Conservation (phyloP, 495 filamentous ascomycete genomes). For the Penicillium taxi region DNA sequence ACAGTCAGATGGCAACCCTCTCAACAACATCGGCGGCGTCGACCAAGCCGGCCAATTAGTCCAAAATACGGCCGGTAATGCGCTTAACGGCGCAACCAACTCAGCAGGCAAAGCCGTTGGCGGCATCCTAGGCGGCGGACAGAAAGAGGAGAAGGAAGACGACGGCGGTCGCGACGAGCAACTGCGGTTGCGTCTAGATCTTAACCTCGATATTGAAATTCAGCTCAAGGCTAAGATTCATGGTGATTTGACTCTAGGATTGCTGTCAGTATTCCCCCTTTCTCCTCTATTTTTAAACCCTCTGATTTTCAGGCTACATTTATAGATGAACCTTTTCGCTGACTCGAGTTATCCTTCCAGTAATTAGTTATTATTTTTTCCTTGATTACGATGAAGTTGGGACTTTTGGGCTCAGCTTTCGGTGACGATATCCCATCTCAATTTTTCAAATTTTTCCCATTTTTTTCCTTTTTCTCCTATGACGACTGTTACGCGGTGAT, state of each 20-base stretch:
- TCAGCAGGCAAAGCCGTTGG: slow-evolving; percentile 53
- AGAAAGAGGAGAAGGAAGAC: slow-evolving; percentile 35
- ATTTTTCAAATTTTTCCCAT: no score
- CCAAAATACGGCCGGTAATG: slow-evolving; percentile 56
- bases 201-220: slow-evolving; percentile 85
- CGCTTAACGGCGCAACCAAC: slow-evolving; percentile 48
- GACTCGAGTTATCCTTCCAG: no score
- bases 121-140: slow-evolving; percentile 33
- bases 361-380: no score
- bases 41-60: slow-evolving; percentile 50
- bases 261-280: slow-evolving; percentile 58
- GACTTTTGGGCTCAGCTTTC: no score
- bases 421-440: no score
- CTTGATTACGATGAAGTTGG: no score
- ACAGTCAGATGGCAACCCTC: slow-evolving; percentile 37
- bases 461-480: no score
- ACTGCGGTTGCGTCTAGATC: slow-evolving; percentile 66
- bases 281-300: slow-evolving; percentile 2
- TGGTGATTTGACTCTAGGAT: slow-evolving; percentile 75
- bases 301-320: neutral
- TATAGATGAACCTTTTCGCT: slow-evolving; percentile 15
- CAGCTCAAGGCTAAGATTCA: slow-evolving; percentile 89
- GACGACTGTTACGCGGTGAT: no score
- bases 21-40: slow-evolving; percentile 52
- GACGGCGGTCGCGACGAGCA: slow-evolving; percentile 57